phyloP scores from a whole-genome alignment of 805 yeast species.

The Myxozyma geophila region DNA sequence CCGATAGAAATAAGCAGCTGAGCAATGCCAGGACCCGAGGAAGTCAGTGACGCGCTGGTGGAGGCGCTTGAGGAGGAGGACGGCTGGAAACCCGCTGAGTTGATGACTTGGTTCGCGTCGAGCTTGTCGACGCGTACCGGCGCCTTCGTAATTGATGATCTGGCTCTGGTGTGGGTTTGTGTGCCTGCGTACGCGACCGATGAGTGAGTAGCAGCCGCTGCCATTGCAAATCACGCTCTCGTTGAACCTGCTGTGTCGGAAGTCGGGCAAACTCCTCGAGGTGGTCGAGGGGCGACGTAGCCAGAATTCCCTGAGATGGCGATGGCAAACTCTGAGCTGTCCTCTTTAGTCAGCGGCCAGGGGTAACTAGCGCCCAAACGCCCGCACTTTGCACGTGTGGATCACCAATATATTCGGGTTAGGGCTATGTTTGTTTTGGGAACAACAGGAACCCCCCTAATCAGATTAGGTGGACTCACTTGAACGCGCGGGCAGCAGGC shows the following conservation, averaged over 20 bases:
- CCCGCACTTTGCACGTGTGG: background rate
- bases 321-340: background rate
- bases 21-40: constrained; percentile 5
- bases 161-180: background rate
- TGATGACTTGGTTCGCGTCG: background rate
- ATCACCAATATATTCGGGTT: background rate
- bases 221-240: background rate
- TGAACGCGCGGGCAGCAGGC: no score
- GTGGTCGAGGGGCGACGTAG: no score
- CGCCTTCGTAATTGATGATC: background rate
- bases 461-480: no score
- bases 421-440: background rate
- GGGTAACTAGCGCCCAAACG: constrained; percentile 10
- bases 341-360: constrained; percentile 12
- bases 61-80: background rate
- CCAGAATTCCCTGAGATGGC: no score
- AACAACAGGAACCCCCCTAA: background rate
- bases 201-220: background rate
- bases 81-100: background rate
- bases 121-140: background rate
- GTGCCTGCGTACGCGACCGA: background rate
- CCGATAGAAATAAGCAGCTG: constrained; percentile 44
- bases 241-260: no score
- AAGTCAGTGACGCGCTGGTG: background rate
- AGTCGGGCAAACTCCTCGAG: no score